Percentiles rank a stretch among this genome's conserved stretches.
phyloP scores from a whole-genome alignment of 352 stramenopile genomes.

The Phytophthora palmivora region DNA sequence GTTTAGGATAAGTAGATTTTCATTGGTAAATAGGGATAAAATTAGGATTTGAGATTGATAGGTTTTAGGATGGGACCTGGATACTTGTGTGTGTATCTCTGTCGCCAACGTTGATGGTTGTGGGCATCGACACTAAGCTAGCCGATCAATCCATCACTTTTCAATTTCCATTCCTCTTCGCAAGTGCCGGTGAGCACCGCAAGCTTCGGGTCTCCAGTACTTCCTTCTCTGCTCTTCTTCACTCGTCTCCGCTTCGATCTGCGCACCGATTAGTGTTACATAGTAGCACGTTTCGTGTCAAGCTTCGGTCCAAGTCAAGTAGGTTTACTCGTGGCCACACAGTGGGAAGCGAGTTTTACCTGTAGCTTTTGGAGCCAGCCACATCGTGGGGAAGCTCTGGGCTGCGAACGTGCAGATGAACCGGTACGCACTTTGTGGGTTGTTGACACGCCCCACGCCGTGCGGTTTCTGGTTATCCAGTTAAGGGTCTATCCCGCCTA shows the following conservation, averaged over 20 bases:
- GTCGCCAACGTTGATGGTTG: not conserved
- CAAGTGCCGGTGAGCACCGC: not conserved
- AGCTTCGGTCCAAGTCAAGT: conserved; percentile 8
- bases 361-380: not conserved
- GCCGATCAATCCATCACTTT: not conserved
- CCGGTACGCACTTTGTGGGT: not conserved
- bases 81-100: not conserved
- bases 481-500: not conserved
- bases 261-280: not conserved
- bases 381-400: not conserved
- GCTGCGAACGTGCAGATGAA: not conserved
- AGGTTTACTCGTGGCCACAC: conserved; percentile 1
- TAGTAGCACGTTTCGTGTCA: conserved; percentile 5
- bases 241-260: not conserved
- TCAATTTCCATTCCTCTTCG: conserved; percentile 1
- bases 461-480: not conserved
- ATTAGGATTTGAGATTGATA: not conserved
- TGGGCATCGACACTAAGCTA: not conserved
- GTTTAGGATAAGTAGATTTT: not conserved
- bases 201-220: too few relatives aligned
- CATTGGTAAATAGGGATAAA: not conserved
- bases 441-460: not conserved
- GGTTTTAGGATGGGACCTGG: not conserved
- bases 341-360: conserved; percentile 2
- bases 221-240: not conserved